These are phyloP conservation scores for Xanthoconium stramineum DNA, from an alignment of 768 basidiomycete species.

Conservation along the genomic window DNA sequence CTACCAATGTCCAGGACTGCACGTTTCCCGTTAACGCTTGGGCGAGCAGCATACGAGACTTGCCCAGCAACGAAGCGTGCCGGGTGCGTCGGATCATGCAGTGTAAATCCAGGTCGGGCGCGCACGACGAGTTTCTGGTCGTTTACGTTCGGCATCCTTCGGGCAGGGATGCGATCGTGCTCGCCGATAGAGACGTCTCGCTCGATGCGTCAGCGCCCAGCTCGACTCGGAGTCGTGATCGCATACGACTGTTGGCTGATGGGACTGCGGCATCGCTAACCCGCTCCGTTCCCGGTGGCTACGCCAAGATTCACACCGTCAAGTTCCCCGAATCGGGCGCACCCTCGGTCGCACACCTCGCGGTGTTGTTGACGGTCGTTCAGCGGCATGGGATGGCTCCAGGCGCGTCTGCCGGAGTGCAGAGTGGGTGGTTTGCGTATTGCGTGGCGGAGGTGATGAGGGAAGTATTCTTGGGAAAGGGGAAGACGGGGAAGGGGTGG, in stretches of 20 bases:
- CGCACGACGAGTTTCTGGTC: background rate
- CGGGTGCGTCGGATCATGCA: conserved; percentile 6
- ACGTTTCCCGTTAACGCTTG: background rate
- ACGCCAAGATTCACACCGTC: background rate
- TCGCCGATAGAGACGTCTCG: background rate
- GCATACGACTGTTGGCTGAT: background rate
- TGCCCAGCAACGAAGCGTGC: background rate
- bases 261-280: background rate
- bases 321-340: background rate
- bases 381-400: background rate
- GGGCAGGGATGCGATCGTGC: background rate
- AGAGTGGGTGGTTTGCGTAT: conserved; percentile 14
- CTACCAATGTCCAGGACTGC: background rate
- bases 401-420: background rate
- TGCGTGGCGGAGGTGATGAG: conserved; percentile 9
- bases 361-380: background rate
- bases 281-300: background rate
- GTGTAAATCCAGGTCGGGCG: background rate
- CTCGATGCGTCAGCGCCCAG: background rate
- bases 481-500: conserved; percentile 10
- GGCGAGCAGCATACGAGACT: background rate
- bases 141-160: background rate
- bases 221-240: background rate
- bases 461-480: conserved; percentile 10
- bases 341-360: background rate